Percentiles rank a stretch among this genome's conserved stretches.
These are phyloP conservation scores for Rhodofomes roseus DNA, from an alignment of 1,284 basidiomycete genomes.

Conservation along the genomic window DNA sequence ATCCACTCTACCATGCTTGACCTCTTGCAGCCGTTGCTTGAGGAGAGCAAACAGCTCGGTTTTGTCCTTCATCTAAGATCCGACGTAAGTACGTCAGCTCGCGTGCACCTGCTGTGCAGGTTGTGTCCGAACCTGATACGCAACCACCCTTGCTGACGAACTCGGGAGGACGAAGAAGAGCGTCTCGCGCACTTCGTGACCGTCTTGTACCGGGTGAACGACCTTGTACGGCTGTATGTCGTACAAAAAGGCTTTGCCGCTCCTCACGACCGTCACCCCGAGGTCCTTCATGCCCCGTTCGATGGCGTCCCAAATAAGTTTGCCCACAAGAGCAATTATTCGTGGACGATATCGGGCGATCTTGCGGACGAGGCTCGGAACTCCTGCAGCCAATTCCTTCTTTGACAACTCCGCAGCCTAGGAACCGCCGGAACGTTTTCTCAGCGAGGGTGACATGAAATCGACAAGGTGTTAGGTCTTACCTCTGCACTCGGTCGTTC, in stretches of 20 bases:
- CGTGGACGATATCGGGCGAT: conserved; percentile 50
- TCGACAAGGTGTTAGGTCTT: background rate
- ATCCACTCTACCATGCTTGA: conserved; percentile 23
- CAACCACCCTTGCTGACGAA: conserved; percentile 63
- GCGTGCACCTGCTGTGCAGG: too few relatives aligned
- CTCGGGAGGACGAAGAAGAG: conserved; percentile 65
- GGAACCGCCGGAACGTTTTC: background rate
- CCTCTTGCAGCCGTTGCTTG: conserved; percentile 20
- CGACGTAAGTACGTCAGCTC: too few relatives aligned
- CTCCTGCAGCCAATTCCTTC: conserved; percentile 22
- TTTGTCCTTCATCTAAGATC: conserved; percentile 28
- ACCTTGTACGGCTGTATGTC: conserved; percentile 52
- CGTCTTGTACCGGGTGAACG: conserved; percentile 20
- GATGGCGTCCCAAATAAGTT: conserved; percentile 56
- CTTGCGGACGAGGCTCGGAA: conserved; percentile 48
- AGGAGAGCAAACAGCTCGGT: conserved; percentile 25
- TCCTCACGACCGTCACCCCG: background rate
- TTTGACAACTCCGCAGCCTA: conserved; percentile 24
- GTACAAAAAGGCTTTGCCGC: conserved; percentile 4
- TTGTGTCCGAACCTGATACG: conserved; percentile 60
- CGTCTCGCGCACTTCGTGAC: conserved; percentile 38
- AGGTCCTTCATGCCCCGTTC: conserved; percentile 9
- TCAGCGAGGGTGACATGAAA: too few relatives aligned
- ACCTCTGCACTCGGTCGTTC: conserved; percentile 26
- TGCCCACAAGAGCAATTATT: conserved; percentile 70